A percentile compares a stretch with the other conserved stretches of the same genome.
phyloP scores from a whole-genome alignment of 805 yeast genomes.

The Zygosaccharomyces gambellarensis region DNA sequence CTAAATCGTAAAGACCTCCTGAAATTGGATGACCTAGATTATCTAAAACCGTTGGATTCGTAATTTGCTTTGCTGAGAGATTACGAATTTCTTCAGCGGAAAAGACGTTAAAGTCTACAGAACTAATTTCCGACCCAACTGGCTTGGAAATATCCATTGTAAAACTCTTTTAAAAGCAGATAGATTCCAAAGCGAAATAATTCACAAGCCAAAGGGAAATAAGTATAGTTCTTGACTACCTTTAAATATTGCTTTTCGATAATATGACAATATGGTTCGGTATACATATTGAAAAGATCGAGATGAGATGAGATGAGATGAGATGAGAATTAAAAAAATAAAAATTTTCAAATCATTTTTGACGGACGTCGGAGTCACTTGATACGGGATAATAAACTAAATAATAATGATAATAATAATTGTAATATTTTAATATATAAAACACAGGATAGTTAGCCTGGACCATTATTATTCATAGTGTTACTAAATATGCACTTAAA shows the following conservation, averaged over 20 bases:
- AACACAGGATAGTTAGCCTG: no score
- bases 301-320: conserved; percentile 12
- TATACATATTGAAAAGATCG: background rate
- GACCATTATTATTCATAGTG: no score
- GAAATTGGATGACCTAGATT: conserved; percentile 92
- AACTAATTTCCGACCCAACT: conserved; percentile 86
- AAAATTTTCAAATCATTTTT: conserved; percentile 4
- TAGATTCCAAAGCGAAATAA: background rate
- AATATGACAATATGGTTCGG: no score
- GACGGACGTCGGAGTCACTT: conserved; percentile 2
- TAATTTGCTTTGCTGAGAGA: conserved; percentile 90
- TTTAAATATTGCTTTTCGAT: background rate
- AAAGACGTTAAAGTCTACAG: conserved; percentile 88
- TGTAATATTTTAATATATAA: no score
- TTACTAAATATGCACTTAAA: no score
- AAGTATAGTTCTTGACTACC: background rate
- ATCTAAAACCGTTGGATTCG: conserved; percentile 94
- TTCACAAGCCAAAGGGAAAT: conserved; percentile 4
- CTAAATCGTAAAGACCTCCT: conserved; percentile 89
- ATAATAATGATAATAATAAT: no score
- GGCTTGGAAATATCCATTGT: conserved; percentile 94
- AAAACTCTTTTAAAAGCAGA: background rate
- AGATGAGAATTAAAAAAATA: conserved; percentile 10
- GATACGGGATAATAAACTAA: conserved; percentile 2
- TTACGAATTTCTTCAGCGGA: conserved; percentile 76